phyloP scores from a whole-genome alignment of 768 basidiomycete species.

The Russula sp. region DNA sequence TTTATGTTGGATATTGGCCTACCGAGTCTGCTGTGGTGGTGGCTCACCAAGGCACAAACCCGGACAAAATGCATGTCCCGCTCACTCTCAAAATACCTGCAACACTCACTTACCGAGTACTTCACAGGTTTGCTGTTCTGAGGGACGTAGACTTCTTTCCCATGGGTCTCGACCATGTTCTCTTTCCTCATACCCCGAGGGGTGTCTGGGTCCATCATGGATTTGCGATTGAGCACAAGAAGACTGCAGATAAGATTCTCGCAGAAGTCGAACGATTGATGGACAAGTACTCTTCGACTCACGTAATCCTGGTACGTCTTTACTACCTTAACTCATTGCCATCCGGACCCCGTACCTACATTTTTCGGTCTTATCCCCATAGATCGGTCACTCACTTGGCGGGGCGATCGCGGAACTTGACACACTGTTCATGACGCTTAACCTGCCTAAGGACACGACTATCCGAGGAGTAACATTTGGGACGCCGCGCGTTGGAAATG shows the following conservation, averaged over 20 bases:
- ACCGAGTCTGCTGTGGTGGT: conserved; percentile 26
- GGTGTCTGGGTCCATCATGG: conserved; percentile 18
- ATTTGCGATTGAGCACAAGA: conserved; percentile 22
- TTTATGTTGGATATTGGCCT: conserved; percentile 30
- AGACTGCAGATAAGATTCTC: conserved; percentile 26
- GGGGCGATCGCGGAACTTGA: conserved; percentile 29
- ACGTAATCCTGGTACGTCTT: conserved; percentile 24
- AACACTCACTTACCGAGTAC: neutral
- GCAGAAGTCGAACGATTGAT: conserved; percentile 25
- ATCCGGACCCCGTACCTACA: neutral
- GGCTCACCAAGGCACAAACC: conserved; percentile 29
- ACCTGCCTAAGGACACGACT: conserved; percentile 23
- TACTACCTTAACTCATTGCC: neutral
- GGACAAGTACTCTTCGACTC: conserved; percentile 12
- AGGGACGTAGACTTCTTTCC: conserved; percentile 11
- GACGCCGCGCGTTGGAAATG: conserved; percentile 27
- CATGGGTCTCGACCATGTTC: conserved; percentile 1
- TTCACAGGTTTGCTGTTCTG: conserved; percentile 16
- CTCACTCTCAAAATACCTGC: neutral
- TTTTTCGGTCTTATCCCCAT: neutral
- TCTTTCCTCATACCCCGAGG: conserved; percentile 22
- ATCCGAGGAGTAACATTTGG: conserved; percentile 30
- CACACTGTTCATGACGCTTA: conserved; percentile 27
- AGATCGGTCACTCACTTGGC: conserved; percentile 28
- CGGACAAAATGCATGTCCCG: conserved; percentile 14